Base-by-base conservation (phyloP, 2,329 filamentous ascomycete genomes). In the Pseudogymnoascus sp. region DNA sequence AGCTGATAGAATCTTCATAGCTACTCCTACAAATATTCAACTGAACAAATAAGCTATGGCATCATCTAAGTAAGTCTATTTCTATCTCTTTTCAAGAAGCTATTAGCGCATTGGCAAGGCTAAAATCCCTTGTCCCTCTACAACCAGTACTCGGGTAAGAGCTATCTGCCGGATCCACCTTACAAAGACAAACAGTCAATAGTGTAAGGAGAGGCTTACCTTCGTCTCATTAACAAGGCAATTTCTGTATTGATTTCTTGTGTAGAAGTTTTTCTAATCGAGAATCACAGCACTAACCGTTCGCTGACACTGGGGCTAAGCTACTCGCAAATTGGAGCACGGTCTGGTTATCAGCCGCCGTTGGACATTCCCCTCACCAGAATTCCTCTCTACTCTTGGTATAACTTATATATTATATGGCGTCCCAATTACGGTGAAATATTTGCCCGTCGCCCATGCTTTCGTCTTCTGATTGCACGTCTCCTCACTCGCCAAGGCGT, bases 351-450 rank as follows among this genome's bases (percentile, higher is more conserved):
- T 21, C 21, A 15, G 29, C n/a, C 18, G n/a, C 45, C 13, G 3
- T 21, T 21, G 9, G 27, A 18, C 27, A 18, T 52, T 52, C 45
- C 27, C 45, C 45, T 52, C 45, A 31, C 27, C 6, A 52, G 15
- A n/a, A 15, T 7, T 18, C 5, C 4, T 12, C 45, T 31, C 45
- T 31, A 18, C n/a, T 18, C 27, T 10, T 55, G 42, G 45, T 52
- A 15, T 31, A 52, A 31, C 21, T 21, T 31, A 18, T 33, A 33
- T 8, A 55, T 2, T 18, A 55, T 18, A 55, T 55, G n/a, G 29
- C n/a, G 5, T 55, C 27, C n/a, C 45, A 55, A 55, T 55, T 55
- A 55, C 45, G 45, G 45, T n/a, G 45, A 33, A 55, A 55, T 55
- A 55, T 31, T 55, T 55, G 29, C 45, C 45, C 45, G 27, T 33